Conservation (phyloP, 768 basidiomycete genomes). For the Amylocystis lapponica region DNA sequence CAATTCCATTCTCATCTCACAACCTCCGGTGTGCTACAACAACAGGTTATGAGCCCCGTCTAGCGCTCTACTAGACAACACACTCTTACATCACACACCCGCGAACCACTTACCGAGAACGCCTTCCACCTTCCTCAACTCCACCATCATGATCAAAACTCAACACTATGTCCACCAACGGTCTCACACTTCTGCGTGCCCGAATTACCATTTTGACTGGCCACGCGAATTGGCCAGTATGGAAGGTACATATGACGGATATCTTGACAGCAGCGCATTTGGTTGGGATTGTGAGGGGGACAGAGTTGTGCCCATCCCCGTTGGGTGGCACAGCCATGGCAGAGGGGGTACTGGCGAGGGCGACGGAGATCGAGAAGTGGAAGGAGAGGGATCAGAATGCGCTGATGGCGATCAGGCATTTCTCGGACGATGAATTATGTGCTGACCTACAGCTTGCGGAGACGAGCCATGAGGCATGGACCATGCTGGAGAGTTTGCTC, state of each 20-base stretch:
- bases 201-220: conserved; percentile 1
- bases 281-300: conserved; percentile 5
- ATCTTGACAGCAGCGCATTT: conserved; percentile 2
- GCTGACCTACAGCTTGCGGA: conserved; percentile 22
- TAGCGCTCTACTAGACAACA: too few species aligned
- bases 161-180: too few species aligned
- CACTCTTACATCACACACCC: too few species aligned
- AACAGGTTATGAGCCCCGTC: too few species aligned
- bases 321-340: too few species aligned
- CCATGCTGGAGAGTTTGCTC: conserved; percentile 21
- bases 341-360: background rate
- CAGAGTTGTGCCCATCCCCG: too few species aligned
- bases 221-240: conserved; percentile 2
- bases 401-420: conserved; percentile 25
- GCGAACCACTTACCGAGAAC: too few species aligned
- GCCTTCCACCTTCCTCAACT: too few species aligned
- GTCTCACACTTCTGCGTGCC: too few species aligned
- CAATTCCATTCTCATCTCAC: too few species aligned
- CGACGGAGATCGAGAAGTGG: conserved; percentile 20
- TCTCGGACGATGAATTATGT: conserved; percentile 21
- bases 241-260: conserved; percentile 3
- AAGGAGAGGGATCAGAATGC: conserved; percentile 25
- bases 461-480: conserved; percentile 26
- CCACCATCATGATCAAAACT: too few species aligned
- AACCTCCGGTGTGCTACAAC: too few species aligned